Conservation (phyloP, 164 flowering plant species). For the Aristolochia californica region DNA sequence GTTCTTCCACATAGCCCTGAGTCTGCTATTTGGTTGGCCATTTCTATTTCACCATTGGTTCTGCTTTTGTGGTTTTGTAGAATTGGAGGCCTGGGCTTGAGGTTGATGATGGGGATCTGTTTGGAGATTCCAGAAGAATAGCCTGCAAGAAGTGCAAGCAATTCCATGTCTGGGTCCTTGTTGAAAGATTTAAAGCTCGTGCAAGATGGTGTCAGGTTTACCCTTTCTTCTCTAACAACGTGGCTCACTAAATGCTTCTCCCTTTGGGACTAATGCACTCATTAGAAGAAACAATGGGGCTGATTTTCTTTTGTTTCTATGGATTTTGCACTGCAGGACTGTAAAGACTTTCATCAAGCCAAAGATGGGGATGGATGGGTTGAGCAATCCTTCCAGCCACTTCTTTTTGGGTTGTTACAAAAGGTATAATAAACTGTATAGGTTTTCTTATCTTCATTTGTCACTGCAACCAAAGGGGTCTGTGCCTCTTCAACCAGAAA, state of each 20-base stretch:
- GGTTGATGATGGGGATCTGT: conserved; percentile 41
- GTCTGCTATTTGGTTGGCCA: neutral
- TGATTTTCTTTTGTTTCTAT: too few species aligned
- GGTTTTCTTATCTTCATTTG: neutral
- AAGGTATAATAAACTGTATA: conserved; percentile 39
- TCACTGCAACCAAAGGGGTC: neutral
- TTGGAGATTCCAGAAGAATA: conserved; percentile 66
- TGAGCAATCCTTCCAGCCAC: conserved; percentile 76
- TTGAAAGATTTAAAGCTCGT: conserved; percentile 55
- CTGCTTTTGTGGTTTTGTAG: conserved; percentile 23
- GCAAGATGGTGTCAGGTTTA: conserved; percentile 99
- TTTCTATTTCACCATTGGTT: neutral
- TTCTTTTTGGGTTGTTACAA: conserved; percentile 75
- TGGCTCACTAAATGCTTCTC: neutral
- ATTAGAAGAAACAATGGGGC: too few species aligned
- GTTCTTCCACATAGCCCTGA: too few species aligned
- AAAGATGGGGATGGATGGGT: conserved; percentile 99
- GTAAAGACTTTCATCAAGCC: conserved; percentile 87
- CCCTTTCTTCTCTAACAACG: neutral
- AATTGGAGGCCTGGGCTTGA: conserved; percentile 49
- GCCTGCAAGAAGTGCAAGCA: conserved; percentile 79
- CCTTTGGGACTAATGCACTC: neutral
- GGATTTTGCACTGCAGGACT: conserved; percentile 51
- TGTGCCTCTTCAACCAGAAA: neutral
- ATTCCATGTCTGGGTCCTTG: conserved; percentile 67